Percentiles rank a stretch among this genome's conserved stretches.
phyloP scores from a whole-genome alignment of 2,329 filamentous ascomycete species.

The Fusarium ramigenum region DNA sequence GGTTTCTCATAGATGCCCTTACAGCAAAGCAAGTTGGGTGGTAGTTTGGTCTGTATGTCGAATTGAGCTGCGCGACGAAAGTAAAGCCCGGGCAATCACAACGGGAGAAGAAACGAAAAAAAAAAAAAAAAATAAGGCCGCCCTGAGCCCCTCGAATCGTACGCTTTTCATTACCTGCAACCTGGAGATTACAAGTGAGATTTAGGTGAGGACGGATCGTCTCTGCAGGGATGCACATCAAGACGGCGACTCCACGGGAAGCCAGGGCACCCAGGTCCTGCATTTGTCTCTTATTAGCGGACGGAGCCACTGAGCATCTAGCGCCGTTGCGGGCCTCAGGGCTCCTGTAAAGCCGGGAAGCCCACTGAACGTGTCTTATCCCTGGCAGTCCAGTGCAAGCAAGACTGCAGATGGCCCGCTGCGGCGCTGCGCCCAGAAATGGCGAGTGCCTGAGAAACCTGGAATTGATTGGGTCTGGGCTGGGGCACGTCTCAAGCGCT shows the following conservation, averaged over 20 bases:
- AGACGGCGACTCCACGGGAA: conserved; percentile 29
- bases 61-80: no score
- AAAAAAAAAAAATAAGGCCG: not conserved
- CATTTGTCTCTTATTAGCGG: conserved; percentile 40
- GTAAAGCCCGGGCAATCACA: no score
- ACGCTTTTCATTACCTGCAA: conserved; percentile 21
- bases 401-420: conserved; percentile 22
- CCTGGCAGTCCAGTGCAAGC: conserved; percentile 9
- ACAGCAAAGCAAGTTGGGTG: no score
- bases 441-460: conserved; percentile 23
- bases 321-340: conserved; percentile 40
- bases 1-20: no score
- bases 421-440: conserved; percentile 21
- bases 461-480: conserved; percentile 36
- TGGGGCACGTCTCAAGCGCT: conserved; percentile 38
- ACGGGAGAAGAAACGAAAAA: no score
- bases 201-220: conserved; percentile 47
- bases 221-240: conserved; percentile 47
- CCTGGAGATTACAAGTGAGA: conserved; percentile 46
- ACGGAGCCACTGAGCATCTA: conserved; percentile 41
- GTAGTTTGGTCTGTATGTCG: no score
- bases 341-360: conserved; percentile 31
- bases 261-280: conserved; percentile 36
- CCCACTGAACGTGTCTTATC: conserved; percentile 15
- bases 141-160: conserved; percentile 13